Conservation (phyloP, 192 early-diverging fungal genomes). For the Entomortierella beljakovae region DNA sequence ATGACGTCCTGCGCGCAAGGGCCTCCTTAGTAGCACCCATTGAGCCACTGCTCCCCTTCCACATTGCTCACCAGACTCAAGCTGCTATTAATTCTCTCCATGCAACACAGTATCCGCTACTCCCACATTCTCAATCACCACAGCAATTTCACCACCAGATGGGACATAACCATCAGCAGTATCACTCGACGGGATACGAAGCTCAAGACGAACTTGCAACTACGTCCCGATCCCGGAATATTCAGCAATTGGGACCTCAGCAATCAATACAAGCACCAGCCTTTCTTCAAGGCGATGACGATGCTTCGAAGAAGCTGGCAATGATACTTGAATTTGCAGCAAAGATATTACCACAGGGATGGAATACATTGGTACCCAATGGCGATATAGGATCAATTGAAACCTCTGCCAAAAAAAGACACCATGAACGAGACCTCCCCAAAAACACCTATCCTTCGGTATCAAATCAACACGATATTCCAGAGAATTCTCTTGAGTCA, state of each 20-base stretch:
- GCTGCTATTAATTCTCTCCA: neutral
- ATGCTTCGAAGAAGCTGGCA: conserved; percentile 1
- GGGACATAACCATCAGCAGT: neutral
- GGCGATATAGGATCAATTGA: neutral
- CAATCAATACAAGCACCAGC: neutral
- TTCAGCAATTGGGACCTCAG: neutral
- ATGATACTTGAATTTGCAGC: conserved; percentile 14
- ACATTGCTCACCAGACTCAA: neutral
- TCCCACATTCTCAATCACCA: no score
- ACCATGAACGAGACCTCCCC: neutral
- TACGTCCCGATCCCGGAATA: neutral
- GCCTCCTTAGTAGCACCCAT: neutral
- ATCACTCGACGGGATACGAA: neutral
- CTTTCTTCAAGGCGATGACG: neutral
- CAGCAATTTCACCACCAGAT: neutral
- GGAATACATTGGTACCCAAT: conserved; percentile 8
- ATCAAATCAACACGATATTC: neutral
- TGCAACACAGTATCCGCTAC: neutral
- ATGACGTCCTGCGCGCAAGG: neutral
- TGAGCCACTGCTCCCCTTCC: neutral
- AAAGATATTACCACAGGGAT: conserved; percentile 15
- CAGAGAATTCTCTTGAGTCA: neutral
- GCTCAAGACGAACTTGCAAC: no score
- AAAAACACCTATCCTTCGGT: neutral
- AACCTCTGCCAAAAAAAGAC: neutral